Evolutionary conservation across 768 basidiomycete species (phyloP), one percentile per base, ranked within the genome.

Genomic region (Fomitopsis pulvina): DNA sequence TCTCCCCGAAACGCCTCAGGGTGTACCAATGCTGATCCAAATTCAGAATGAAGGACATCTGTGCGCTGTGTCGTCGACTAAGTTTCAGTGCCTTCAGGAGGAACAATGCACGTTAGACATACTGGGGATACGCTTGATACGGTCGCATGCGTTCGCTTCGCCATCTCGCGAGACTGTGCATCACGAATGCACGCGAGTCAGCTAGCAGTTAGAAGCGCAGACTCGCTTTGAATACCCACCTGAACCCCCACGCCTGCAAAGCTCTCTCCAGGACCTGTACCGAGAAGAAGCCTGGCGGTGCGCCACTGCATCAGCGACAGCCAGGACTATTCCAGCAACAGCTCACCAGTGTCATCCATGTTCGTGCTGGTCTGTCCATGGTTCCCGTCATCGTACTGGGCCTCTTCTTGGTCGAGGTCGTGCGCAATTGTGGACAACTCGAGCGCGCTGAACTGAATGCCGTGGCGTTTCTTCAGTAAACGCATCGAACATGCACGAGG

Each of bases 21-120:
- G 91, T 85, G 61, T 88, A 89, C 93, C 93, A 96, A 59, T 95
- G 93, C 47, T 88, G 83, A 41, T 85, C 72, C 40, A 85, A 76
- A 62, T 96, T 91, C 28, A 96, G 76, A 50, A 96, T 84, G 62
- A 93, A 96, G 2, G 82, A 93, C 27, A 87, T 76, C 63, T 95
- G 90, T 6, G 77, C 73, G 59, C 92, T 94, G 51, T 4, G 18
- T 4, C 14, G 34, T 7, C 14, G 4, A 6, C 18, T 18, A 37
- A 18, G 5, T 4, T 16, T 14, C 34, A 14, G 34, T 16, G 7
- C 29, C 29, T 30, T 7, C 14, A 37, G 14, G 14, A 16, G 34
- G 18, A 37, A 16, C 18, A 18, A 32, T 32, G 30, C 5, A 14
- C 32, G 32, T 22, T 28, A 29, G n/a, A 64, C 73, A 56, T 67